These are phyloP conservation scores for Graphiopsis chlorocephala DNA, from an alignment of 2,329 filamentous ascomycete genomes.

Conservation along the genomic window DNA sequence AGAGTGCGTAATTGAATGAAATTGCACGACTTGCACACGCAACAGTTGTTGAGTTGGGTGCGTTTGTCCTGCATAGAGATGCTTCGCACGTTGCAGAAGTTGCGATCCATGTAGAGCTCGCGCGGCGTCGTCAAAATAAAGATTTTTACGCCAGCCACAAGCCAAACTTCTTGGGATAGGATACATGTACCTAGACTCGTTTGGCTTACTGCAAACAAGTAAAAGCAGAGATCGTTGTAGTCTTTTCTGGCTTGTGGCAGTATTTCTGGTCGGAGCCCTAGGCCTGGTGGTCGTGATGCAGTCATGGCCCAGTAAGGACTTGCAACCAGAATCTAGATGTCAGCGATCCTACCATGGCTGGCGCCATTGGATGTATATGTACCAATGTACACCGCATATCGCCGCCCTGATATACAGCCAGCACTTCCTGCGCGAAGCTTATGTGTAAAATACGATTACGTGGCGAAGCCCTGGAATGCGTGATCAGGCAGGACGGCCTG, in stretches of 20 bases:
- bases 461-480: neutral
- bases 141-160: too few relatives aligned
- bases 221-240: neutral
- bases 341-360: neutral
- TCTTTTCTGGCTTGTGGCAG: too few relatives aligned
- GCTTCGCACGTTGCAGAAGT: too few relatives aligned
- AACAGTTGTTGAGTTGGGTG: neutral
- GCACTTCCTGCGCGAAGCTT: neutral
- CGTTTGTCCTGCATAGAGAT: neutral
- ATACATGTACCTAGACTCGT: too few relatives aligned
- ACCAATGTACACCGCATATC: neutral
- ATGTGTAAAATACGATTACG: neutral
- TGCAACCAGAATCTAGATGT: neutral
- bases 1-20: neutral
- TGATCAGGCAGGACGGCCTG: neutral
- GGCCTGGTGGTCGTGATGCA: neutral
- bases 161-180: too few relatives aligned
- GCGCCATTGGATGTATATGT: neutral
- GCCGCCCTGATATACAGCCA: neutral
- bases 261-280: too few relatives aligned
- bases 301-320: neutral
- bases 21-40: neutral
- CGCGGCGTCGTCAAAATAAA: too few relatives aligned
- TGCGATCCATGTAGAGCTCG: too few relatives aligned
- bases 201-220: too few relatives aligned